Percentiles rank a stretch among this genome's conserved stretches.
Evolutionary conservation across 2,329 filamentous ascomycete species (phyloP).

Genomic region (Fusarium fujikuroi): DNA sequence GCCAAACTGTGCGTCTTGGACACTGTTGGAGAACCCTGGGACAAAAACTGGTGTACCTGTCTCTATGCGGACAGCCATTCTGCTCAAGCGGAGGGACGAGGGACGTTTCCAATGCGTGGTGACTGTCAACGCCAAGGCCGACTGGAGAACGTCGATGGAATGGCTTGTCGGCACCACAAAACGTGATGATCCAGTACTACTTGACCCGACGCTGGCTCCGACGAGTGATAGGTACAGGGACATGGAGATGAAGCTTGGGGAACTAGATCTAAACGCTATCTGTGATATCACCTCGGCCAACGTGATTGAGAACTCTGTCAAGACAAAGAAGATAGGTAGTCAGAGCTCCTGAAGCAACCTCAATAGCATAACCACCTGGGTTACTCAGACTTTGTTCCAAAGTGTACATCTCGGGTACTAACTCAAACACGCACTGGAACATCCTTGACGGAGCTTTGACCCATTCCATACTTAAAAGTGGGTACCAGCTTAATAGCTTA

Average conservation of each 20-base stretch:
- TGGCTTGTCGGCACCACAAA: not conserved
- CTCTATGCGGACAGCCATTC: not conserved
- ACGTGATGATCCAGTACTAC: not conserved
- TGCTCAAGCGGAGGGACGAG: not conserved
- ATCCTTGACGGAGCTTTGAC: not conserved
- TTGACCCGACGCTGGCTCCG: not conserved
- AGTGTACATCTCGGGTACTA: not conserved
- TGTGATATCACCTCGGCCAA: not conserved
- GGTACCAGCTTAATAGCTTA: not conserved
- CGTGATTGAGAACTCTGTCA: not conserved
- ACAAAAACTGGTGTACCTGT: slow-evolving; percentile 7
- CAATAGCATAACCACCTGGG: too few species aligned
- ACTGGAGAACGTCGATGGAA: not conserved
- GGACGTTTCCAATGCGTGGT: not conserved
- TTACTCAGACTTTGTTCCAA: not conserved
- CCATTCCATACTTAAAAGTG: not conserved
- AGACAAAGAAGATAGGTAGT: not conserved
- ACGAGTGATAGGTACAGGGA: slow-evolving; percentile 1
- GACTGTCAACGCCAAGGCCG: not conserved
- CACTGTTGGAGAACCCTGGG: slow-evolving; percentile 14
- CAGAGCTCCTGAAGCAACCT: not conserved
- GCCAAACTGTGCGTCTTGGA: slow-evolving; percentile 10
- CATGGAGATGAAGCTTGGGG: slow-evolving; percentile 1
- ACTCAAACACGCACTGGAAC: not conserved
- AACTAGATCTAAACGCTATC: not conserved